phyloP scores from a whole-genome alignment of 2,329 filamentous ascomycete species.

The Metarhizium album region DNA sequence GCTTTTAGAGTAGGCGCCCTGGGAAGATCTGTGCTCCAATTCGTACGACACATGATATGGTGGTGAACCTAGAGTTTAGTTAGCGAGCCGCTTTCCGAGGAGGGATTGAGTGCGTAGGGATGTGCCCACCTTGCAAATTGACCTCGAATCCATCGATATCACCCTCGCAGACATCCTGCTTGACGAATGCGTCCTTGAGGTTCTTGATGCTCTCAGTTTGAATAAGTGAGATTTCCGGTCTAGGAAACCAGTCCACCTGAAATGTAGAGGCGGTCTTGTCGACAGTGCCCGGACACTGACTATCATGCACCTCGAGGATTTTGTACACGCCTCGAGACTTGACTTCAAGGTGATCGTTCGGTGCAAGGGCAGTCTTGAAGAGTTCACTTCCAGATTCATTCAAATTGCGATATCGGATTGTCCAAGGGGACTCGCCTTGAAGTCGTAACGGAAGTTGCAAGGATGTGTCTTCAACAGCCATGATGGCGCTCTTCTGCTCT shows the following conservation, averaged over 20 bases:
- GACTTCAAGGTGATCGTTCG: constrained; percentile 61
- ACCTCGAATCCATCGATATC: constrained; percentile 86
- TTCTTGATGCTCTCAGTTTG: constrained; percentile 50
- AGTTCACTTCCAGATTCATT: constrained; percentile 38
- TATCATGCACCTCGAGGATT: constrained; percentile 66
- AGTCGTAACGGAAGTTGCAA: constrained; percentile 73
- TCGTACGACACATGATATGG: constrained; percentile 80
- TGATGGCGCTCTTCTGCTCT: constrained; percentile 65
- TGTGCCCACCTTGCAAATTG: constrained; percentile 55
- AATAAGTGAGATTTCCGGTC: constrained; percentile 60
- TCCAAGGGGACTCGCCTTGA: constrained; percentile 79
- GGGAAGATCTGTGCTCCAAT: constrained; percentile 58
- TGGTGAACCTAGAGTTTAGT: constrained; percentile 48
- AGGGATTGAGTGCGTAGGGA: not conserved
- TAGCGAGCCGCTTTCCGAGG: constrained; percentile 15
- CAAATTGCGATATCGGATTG: constrained; percentile 61
- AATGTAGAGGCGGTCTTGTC: constrained; percentile 66
- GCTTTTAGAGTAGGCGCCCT: constrained; percentile 53
- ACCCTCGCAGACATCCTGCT: constrained; percentile 83
- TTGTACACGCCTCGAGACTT: constrained; percentile 65
- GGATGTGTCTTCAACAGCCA: constrained; percentile 64
- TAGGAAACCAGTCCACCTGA: constrained; percentile 72
- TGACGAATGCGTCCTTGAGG: constrained; percentile 48
- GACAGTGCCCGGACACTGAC: constrained; percentile 70
- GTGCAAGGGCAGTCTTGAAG: constrained; percentile 37